Evolutionary conservation across 23 red algal species (phyloP), one percentile per base, ranked within the genome.

Genomic region (Gracilaria vermiculophylla): DNA sequence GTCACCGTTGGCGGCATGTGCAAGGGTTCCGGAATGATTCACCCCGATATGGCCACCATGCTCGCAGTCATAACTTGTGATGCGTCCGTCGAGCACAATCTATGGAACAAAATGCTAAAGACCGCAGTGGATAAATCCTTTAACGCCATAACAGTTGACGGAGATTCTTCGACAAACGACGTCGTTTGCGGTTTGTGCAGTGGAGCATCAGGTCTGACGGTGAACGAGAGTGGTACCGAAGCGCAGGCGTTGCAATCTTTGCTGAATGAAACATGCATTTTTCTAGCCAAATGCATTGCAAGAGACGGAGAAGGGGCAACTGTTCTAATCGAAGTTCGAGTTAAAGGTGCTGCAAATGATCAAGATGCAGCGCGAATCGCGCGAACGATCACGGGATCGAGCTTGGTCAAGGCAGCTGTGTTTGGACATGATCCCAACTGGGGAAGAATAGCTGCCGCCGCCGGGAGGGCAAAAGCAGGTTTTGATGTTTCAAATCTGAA

Each of bases 21-120:
- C 52, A 98, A 98, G 51, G 96, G 96, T 9, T 91, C 83, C 21
- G 96, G 96, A 53, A 98, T 98, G 96, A 98, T 98, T 81, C 96
- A 98, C 85, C 96, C 96, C 21, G 79, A 95, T 42, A 98, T 98
- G 96, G 96, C 92, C 7, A 98, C 96, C 8, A 95, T 98, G 96
- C 81, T 98, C 19, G 82, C 60, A 23, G 94, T 95, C 24, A 61
- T 95, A 32, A 95, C 96, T 17, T 92, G 88, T 21, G 96, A 98
- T 74, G 94, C 91, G 9, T 51, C 52, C 2, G 86, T 98, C 16
- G 76, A 86, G 28, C 57, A 43, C 35, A 64, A 20, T 52, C 29
- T 82, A 11, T 95, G 89, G 96, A 50, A 79, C 13, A 5, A 45
- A 5, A 81, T 95, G 41, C 57, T 98, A 2, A 56, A 81, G 35